phyloP scores from a whole-genome alignment of 2,329 filamentous ascomycete genomes.

The Chaetomiaceae sp. region DNA sequence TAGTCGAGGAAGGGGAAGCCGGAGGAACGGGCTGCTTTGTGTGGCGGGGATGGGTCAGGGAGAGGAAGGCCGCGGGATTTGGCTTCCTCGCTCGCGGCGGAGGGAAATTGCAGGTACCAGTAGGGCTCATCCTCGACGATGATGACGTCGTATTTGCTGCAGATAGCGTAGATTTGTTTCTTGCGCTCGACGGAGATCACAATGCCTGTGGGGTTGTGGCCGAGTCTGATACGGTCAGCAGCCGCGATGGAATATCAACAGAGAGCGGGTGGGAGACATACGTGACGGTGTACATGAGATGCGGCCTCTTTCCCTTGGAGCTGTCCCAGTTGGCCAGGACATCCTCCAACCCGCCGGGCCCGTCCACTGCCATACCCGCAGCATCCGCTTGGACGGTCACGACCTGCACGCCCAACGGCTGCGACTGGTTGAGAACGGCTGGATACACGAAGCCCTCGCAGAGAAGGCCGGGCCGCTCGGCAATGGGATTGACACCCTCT shows the following conservation, averaged over 20 bases:
- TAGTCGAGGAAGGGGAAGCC: constrained; percentile 78
- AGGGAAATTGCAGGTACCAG: constrained; percentile 88
- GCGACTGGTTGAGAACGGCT: constrained; percentile 62
- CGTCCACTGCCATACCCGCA: constrained; percentile 70
- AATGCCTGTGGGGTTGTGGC: constrained; percentile 26
- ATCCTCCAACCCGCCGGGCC: constrained; percentile 67
- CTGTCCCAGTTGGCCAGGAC: constrained; percentile 79
- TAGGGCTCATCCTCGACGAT: constrained; percentile 95
- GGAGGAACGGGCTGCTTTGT: constrained; percentile 26
- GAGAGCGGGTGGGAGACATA: constrained; percentile 29
- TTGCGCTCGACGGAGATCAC: constrained; percentile 62
- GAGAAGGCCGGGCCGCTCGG: constrained; percentile 68
- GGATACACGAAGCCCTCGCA: constrained; percentile 77
- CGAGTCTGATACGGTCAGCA: constrained; percentile 15
- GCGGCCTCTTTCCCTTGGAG: constrained; percentile 65
- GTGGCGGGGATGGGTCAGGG: constrained; percentile 28
- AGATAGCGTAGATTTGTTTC: constrained; percentile 72
- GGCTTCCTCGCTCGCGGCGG: constrained; percentile 50
- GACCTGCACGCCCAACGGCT: constrained; percentile 65
- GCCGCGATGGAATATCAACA: background rate
- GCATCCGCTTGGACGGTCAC: constrained; percentile 70
- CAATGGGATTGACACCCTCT: constrained; percentile 57
- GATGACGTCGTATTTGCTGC: constrained; percentile 77
- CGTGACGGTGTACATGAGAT: constrained; percentile 86
- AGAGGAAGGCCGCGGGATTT: constrained; percentile 38